phyloP scores from a whole-genome alignment of 768 basidiomycete species.

The Trametes villosa region DNA sequence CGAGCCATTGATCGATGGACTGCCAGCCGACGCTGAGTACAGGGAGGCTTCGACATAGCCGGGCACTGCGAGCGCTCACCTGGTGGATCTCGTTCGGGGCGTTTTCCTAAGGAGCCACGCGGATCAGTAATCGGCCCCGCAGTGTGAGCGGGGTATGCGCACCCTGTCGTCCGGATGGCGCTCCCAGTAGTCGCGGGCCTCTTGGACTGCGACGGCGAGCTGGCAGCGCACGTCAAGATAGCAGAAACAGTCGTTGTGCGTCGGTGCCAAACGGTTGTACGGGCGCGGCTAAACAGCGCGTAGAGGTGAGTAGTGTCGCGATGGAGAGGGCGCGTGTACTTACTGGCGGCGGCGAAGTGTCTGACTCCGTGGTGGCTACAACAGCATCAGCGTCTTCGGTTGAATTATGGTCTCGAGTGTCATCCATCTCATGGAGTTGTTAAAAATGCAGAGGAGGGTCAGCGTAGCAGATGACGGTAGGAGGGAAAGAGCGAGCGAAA shows the following conservation, averaged over 20 bases:
- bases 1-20: constrained; percentile 12
- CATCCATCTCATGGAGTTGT: too few species aligned
- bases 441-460: too few species aligned
- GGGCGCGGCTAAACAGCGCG: neutral
- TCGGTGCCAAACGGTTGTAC: neutral
- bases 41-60: too few species aligned
- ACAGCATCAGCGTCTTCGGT: too few species aligned
- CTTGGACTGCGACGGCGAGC: constrained; percentile 5
- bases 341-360: too few species aligned
- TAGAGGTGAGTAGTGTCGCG: neutral
- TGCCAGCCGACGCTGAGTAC: neutral
- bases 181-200: constrained; percentile 13
- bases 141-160: neutral
- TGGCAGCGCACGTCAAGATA: constrained; percentile 13
- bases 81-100: constrained; percentile 8
- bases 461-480: too few species aligned
- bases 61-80: neutral
- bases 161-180: constrained; percentile 4
- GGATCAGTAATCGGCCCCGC: neutral
- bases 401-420: too few species aligned
- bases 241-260: constrained; percentile 9
- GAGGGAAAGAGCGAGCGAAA: too few species aligned
- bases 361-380: too few species aligned
- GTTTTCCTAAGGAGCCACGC: neutral
- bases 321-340: neutral